A percentile compares a stretch with the other conserved stretches of the same genome.
These are phyloP conservation scores for Orobanche coerulescens DNA, from an alignment of 257 asterid genomes.

Conservation along the genomic window DNA sequence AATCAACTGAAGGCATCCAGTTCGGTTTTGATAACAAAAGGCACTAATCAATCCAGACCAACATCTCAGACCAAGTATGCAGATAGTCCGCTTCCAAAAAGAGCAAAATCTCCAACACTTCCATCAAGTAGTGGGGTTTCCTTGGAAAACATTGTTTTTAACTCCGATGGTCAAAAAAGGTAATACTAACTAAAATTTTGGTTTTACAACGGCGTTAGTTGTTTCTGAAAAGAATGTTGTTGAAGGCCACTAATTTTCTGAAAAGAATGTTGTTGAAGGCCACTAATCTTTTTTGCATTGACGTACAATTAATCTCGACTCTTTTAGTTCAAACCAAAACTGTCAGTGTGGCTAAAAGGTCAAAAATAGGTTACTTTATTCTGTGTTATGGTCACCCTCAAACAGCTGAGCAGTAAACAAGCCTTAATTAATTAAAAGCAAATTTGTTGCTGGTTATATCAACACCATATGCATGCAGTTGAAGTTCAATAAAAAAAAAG, in stretches of 20 bases:
- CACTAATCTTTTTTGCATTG: not conserved
- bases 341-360: slow-evolving; percentile 4
- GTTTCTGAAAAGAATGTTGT: slow-evolving; percentile 9
- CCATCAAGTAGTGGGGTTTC: slow-evolving; percentile 31
- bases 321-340: slow-evolving; percentile 3
- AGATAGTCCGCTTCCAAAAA: slow-evolving; percentile 42
- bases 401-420: not conserved
- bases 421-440: slow-evolving; percentile 3
- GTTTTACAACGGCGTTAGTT: not conserved
- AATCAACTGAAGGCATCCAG: slow-evolving; percentile 32
- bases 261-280: slow-evolving; percentile 11
- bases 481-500: not conserved
- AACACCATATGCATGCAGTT: slow-evolving; percentile 3
- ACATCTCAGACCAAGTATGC: slow-evolving; percentile 37
- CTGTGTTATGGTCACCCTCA: not conserved
- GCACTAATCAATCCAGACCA: slow-evolving; percentile 33
- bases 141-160: slow-evolving; percentile 25
- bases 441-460: not conserved
- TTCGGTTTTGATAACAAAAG: slow-evolving; percentile 25
- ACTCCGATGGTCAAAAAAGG: slow-evolving; percentile 42
- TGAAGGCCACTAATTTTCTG: not conserved
- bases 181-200: slow-evolving; percentile 22
- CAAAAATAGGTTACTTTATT: not conserved
- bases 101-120: slow-evolving; percentile 58
- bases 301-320: not conserved